phyloP scores from a whole-genome alignment of 192 early-diverging fungal species.

The Entrophospora sp. region DNA sequence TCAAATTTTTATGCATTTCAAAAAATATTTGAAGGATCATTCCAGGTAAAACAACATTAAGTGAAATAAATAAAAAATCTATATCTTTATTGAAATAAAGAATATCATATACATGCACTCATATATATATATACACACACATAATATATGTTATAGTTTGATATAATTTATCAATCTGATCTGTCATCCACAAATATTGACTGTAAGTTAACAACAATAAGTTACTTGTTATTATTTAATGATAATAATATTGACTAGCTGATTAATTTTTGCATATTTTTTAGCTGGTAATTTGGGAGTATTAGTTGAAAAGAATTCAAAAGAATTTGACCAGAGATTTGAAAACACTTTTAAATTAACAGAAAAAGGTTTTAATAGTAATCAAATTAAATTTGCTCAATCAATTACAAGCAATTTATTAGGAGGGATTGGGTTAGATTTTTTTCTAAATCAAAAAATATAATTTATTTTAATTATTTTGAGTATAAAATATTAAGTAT shows the following conservation, averaged over 20 bases:
- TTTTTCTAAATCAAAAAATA: too few relatives aligned
- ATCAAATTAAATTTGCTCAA: conserved; percentile 64
- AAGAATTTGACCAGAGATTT: conserved; percentile 62
- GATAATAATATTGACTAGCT: too few relatives aligned
- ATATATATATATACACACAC: too few relatives aligned
- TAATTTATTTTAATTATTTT: too few relatives aligned
- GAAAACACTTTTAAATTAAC: conserved; percentile 59
- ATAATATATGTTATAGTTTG: conserved; percentile 41
- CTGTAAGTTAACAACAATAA: conserved; percentile 2
- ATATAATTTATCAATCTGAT: conserved; percentile 42
- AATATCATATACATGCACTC: too few relatives aligned
- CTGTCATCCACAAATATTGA: conserved; percentile 21
- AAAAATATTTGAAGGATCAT: conserved; percentile 49
- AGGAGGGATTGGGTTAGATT: conserved; percentile 88
- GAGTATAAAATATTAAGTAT: too few relatives aligned
- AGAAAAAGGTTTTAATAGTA: conserved; percentile 52
- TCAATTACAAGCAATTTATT: conserved; percentile 72
- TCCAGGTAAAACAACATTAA: too few relatives aligned
- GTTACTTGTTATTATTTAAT: background rate
- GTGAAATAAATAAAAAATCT: too few relatives aligned
- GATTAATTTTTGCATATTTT: too few relatives aligned
- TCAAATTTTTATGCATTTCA: conserved; percentile 56
- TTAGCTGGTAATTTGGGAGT: conserved; percentile 27
- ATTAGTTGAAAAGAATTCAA: conserved; percentile 25
- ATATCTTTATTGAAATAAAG: too few relatives aligned